Base-by-base conservation (phyloP, 2,329 filamentous ascomycete genomes). In the Alternaria alternata region DNA sequence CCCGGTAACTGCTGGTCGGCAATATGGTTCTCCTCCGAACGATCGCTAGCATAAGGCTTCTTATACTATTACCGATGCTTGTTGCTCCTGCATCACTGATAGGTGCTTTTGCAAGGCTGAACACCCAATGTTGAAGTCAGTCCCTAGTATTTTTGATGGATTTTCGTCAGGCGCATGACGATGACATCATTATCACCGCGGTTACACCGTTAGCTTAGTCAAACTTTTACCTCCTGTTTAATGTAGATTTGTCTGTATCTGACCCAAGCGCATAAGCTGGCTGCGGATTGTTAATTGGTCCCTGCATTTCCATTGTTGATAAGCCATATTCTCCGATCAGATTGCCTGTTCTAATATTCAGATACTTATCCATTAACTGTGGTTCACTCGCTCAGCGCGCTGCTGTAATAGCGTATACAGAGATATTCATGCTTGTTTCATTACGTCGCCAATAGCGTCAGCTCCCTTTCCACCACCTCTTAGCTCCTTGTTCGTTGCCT, bases 401-500 rank as follows among this genome's bases (percentile, higher is more conserved):
- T 30, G 28, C 28, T 30, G 11, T 30, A 3, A 12, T 30, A 12
- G 28, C 11, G 9, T 30, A 4, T 30, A 11, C 28, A 30, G 28
- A 30, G 3, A 30, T 30, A 11, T 24, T 60, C 28, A 61, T 11
- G 18, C 42, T 9, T 61, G 52, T 16, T 52, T 53, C 16, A 36
- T 49, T 24, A 7, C 54, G 3, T 61, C 54, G 9, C 39, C 39
- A 28, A 18, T 41, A 22, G 44, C 18, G 38, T n/a, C 38, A 16
- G 26, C 46, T 3, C 14, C 36, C 34, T 49, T 43, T 11, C 38
- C 63, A 20, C 66, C 72, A 57, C 73, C 74, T 30, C 48, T 69
- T 42, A 76, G 55, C 12, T 75, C 69, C 46, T 71, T 75, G 47
- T 77, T 76, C 9, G 68, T 75, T 6, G 49, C 71, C 60, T 78